Conservation (phyloP, 2,329 filamentous ascomycete species). For the Zopfia rhizophila region DNA sequence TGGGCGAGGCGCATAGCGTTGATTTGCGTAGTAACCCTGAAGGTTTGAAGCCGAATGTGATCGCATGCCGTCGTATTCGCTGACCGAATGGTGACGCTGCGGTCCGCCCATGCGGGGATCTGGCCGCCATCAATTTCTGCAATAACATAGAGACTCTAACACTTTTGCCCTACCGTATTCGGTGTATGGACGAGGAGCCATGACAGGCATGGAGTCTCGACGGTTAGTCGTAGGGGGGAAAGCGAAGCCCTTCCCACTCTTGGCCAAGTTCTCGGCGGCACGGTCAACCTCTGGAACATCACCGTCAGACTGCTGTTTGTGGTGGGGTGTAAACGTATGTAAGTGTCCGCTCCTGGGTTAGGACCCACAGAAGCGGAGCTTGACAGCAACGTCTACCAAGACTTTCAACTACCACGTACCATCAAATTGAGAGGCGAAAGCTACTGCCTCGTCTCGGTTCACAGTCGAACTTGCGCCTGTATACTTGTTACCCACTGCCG, state of each 20-base stretch:
- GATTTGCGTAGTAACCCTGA: conserved; percentile 93
- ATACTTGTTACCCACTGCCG: conserved; percentile 42
- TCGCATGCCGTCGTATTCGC: conserved; percentile 82
- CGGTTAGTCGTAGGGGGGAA: conserved; percentile 65
- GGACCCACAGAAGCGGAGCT: too few species aligned
- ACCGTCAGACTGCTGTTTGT: conserved; percentile 5
- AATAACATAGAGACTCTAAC: not conserved
- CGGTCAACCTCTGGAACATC: conserved; percentile 83
- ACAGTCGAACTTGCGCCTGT: conserved; percentile 78
- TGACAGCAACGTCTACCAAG: not conserved
- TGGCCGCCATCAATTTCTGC: conserved; percentile 48
- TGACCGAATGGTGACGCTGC: conserved; percentile 83
- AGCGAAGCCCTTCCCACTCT: conserved; percentile 92
- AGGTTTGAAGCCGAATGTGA: conserved; percentile 80
- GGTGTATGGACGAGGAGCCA: conserved; percentile 66
- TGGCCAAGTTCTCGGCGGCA: conserved; percentile 93
- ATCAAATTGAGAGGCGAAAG: conserved; percentile 89
- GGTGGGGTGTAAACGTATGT: too few species aligned
- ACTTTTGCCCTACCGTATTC: conserved; percentile 66
- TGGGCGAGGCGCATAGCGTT: conserved; percentile 88
- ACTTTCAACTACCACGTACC: conserved; percentile 68
- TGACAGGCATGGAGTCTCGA: conserved; percentile 81
- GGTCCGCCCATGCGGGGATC: conserved; percentile 77
- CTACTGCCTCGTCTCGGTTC: conserved; percentile 74
- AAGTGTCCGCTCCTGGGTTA: too few species aligned